Conservation (phyloP, 1,284 basidiomycete species). For the Papiliotrema nemorosa region DNA sequence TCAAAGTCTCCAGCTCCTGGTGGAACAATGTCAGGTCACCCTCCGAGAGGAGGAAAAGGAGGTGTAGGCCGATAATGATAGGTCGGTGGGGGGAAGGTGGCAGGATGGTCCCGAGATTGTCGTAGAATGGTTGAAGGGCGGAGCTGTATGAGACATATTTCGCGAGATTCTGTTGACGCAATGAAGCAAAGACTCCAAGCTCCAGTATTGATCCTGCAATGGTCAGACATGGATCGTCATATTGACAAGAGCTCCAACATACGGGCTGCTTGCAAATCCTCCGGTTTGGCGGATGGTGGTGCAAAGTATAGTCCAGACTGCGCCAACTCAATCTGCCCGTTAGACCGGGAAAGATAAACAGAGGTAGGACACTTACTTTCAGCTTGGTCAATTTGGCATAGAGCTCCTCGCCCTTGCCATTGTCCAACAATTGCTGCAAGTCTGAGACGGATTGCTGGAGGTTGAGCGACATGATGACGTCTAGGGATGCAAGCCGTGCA, state of each 20-base stretch:
- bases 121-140: slow-evolving; percentile 88
- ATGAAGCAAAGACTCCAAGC: slow-evolving; percentile 89
- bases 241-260: neutral
- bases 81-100: slow-evolving; percentile 80
- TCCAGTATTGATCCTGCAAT: slow-evolving; percentile 83
- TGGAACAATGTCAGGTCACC: slow-evolving; percentile 98
- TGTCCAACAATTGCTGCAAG: slow-evolving; percentile 36
- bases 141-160: slow-evolving; percentile 94
- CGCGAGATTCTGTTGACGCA: slow-evolving; percentile 79
- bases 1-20: slow-evolving; percentile 93
- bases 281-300: slow-evolving; percentile 34
- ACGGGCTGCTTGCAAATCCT: slow-evolving; percentile 48
- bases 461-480: slow-evolving; percentile 37
- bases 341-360: neutral
- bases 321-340: slow-evolving; percentile 44
- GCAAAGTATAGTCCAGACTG: slow-evolving; percentile 49
- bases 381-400: slow-evolving; percentile 34
- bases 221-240: neutral
- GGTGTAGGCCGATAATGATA: slow-evolving; percentile 85
- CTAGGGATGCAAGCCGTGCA: slow-evolving; percentile 13
- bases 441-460: slow-evolving; percentile 39
- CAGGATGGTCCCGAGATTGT: slow-evolving; percentile 71
- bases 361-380: slow-evolving; percentile 32
- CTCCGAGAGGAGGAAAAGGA: slow-evolving; percentile 89
- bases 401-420: slow-evolving; percentile 14